Evolutionary conservation across 352 stramenopile genomes (phyloP).

Genomic region (Globisporangium mamillatum): DNA sequence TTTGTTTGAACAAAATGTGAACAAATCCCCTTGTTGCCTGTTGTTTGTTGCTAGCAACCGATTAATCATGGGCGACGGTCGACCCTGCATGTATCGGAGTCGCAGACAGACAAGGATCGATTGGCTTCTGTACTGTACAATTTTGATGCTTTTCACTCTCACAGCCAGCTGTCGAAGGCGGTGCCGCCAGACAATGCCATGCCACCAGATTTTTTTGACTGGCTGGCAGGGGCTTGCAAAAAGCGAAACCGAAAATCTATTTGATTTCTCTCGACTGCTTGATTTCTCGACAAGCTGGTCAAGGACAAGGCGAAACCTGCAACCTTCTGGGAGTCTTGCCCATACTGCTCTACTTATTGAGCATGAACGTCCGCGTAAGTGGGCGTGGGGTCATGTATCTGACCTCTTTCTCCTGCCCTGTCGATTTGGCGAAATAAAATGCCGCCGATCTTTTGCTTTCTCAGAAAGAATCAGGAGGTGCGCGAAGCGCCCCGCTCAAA

Average conservation of each 20-base stretch:
- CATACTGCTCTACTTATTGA: background rate
- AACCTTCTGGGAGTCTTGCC: background rate
- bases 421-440: slow-evolving; percentile 4
- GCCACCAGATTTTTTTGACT: background rate
- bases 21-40: background rate
- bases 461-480: background rate
- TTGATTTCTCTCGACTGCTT: background rate
- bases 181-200: background rate
- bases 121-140: background rate
- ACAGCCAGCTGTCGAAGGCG: background rate
- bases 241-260: background rate
- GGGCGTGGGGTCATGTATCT: background rate
- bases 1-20: background rate
- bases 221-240: slow-evolving; percentile 1
- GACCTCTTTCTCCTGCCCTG: background rate
- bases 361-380: background rate
- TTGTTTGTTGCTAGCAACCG: background rate
- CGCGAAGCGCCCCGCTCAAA: slow-evolving; percentile 5
- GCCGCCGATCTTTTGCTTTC: background rate
- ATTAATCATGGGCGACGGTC: background rate
- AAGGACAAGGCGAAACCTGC: background rate
- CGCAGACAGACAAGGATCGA: background rate
- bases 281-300: background rate
- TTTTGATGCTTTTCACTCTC: background rate
- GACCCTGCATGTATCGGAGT: background rate